These are phyloP conservation scores for Orbilia ellipsospora DNA, from an alignment of 2,329 filamentous ascomycete genomes.

Conservation along the genomic window DNA sequence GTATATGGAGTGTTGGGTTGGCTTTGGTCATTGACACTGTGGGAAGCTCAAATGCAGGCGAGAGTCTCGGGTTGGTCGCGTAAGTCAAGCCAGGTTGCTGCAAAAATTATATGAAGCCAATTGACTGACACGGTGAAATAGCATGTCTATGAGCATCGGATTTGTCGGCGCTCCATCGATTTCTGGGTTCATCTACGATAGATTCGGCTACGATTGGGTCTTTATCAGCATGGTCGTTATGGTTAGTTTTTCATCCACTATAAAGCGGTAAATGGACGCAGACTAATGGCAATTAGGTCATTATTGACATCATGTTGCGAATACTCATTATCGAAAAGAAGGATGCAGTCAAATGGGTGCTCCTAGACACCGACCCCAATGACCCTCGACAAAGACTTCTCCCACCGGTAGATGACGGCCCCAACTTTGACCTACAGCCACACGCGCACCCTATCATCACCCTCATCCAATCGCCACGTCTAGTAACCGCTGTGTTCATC, in stretches of 20 bases:
- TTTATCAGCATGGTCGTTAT: slow-evolving; percentile 51
- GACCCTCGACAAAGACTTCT: slow-evolving; percentile 38
- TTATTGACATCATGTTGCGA: slow-evolving; percentile 49
- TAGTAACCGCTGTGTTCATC: slow-evolving; percentile 49
- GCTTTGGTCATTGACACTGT: slow-evolving; percentile 54
- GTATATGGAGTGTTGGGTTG: slow-evolving; percentile 52
- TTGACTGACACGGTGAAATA: slow-evolving; percentile 4
- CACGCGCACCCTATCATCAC: slow-evolving; percentile 47
- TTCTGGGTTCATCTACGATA: slow-evolving; percentile 49
- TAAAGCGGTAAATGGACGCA: background rate
- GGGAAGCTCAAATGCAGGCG: slow-evolving; percentile 51
- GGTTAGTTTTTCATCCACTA: slow-evolving; percentile 18
- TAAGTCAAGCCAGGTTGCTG: slow-evolving; percentile 12
- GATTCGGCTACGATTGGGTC: slow-evolving; percentile 46
- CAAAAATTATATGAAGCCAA: background rate
- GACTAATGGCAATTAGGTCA: slow-evolving; percentile 4
- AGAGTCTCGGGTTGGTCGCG: slow-evolving; percentile 48
- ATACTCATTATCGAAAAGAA: slow-evolving; percentile 55
- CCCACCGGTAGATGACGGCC: slow-evolving; percentile 25
- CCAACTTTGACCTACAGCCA: slow-evolving; percentile 46
- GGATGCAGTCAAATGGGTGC: slow-evolving; percentile 50
- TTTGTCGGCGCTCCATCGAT: slow-evolving; percentile 49
- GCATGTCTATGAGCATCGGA: slow-evolving; percentile 51
- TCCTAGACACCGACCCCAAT: slow-evolving; percentile 38
- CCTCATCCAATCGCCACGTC: slow-evolving; percentile 39